phyloP scores from a whole-genome alignment of 352 stramenopile genomes.

The Peronospora belbahrii region DNA sequence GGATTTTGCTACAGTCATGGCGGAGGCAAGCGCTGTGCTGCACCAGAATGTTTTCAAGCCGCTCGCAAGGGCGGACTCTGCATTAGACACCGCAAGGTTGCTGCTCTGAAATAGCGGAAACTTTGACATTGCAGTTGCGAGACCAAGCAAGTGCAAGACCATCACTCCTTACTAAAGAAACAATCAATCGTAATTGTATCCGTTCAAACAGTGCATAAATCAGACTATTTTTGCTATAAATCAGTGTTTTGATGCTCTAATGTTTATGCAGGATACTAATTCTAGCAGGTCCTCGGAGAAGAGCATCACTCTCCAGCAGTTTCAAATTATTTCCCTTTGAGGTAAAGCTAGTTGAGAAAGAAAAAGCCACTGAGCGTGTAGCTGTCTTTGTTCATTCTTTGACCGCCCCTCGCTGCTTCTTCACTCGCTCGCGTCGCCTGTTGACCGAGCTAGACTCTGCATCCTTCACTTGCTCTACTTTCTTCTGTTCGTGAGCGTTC shows the following conservation, averaged over 20 bases:
- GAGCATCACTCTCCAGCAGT: too few species aligned
- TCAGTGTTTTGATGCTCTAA: background rate
- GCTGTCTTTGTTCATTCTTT: conserved; percentile 36
- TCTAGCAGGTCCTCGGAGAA: too few species aligned
- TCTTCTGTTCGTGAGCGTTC: conserved; percentile 17
- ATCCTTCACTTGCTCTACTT: conserved; percentile 15
- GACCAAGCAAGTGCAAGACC: conserved; percentile 10
- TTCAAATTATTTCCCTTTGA: too few species aligned
- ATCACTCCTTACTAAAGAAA: conserved; percentile 14
- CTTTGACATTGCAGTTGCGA: conserved; percentile 8
- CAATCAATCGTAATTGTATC: background rate
- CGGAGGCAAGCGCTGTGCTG: conserved; percentile 62
- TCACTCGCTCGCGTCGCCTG: conserved; percentile 22
- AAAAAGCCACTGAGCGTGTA: conserved; percentile 24
- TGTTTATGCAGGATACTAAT: background rate
- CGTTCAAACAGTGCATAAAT: background rate
- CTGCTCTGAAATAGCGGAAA: conserved; percentile 6
- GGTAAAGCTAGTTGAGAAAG: conserved; percentile 2
- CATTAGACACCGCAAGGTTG: conserved; percentile 61
- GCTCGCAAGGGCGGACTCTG: conserved; percentile 71
- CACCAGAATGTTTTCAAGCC: conserved; percentile 67
- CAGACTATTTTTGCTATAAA: background rate
- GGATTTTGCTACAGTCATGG: conserved; percentile 79
- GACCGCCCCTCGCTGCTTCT: conserved; percentile 27
- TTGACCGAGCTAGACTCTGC: conserved; percentile 31